Percentiles rank a stretch among this genome's conserved stretches.
These are phyloP conservation scores for Zoysia japonica DNA, from an alignment of 176 grass and related monocot species.

Conservation along the genomic window DNA sequence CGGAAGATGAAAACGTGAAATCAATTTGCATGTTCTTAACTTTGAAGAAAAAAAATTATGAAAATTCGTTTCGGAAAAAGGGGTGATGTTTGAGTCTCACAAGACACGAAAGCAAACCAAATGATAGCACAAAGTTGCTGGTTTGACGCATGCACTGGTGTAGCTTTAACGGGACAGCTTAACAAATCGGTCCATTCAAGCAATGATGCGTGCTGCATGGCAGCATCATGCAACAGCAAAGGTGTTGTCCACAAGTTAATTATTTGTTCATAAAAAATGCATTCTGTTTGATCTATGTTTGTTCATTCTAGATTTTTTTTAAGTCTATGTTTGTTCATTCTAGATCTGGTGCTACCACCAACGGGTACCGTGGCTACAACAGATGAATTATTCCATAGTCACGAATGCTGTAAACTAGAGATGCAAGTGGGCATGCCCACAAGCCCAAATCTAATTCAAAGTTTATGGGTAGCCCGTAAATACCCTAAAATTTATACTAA, in stretches of 20 bases:
- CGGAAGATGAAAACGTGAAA: no score
- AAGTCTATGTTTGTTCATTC: no score
- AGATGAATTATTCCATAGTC: no score
- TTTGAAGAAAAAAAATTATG: not conserved
- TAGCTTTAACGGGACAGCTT: conserved; percentile 32
- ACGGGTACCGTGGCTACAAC: no score
- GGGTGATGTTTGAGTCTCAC: not conserved
- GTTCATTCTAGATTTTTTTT: no score
- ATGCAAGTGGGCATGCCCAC: no score
- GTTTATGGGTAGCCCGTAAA: no score
- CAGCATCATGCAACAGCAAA: not conserved
- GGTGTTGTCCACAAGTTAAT: not conserved
- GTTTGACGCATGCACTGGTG: conserved; percentile 19
- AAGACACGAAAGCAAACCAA: not conserved
- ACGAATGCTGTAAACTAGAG: no score
- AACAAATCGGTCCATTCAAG: not conserved
- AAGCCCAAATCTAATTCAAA: not conserved
- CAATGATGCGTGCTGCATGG: conserved; percentile 22
- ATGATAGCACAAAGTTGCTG: conserved; percentile 21
- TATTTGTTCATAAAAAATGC: not conserved
- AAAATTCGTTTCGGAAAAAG: not conserved
- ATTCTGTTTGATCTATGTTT: no score
- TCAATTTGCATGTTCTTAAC: not conserved
- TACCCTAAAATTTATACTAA: no score
- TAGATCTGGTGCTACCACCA: no score